phyloP scores from a whole-genome alignment of 495 filamentous ascomycete species.

The Sporormia fimetaria region DNA sequence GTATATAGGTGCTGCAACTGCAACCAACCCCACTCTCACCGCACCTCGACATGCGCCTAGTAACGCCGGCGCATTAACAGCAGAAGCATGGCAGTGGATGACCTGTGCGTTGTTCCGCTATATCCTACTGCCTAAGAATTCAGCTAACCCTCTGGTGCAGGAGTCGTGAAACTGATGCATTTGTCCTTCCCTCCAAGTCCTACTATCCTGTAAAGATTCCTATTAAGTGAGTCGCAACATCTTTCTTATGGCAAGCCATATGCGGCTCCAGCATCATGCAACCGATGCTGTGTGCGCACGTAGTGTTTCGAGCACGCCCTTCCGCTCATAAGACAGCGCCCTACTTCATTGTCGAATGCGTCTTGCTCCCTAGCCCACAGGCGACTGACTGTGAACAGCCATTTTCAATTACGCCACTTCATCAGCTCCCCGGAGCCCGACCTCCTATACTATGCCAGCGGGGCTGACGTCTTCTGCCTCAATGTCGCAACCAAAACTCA shows the following conservation, averaged over 20 bases:
- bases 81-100: conserved; percentile 27
- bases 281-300: background rate
- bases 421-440: conserved; percentile 68
- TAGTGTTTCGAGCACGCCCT: no score
- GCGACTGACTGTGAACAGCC: conserved; percentile 42
- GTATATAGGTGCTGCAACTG: no score
- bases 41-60: no score
- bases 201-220: conserved; percentile 69
- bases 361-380: conserved; percentile 5
- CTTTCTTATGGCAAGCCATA: background rate
- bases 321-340: no score
- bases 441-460: conserved; percentile 71
- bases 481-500: conserved; percentile 56
- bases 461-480: conserved; percentile 56
- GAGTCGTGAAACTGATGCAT: conserved; percentile 46
- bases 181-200: conserved; percentile 51
- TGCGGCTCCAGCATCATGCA: conserved; percentile 1
- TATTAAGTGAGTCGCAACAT: conserved; percentile 47
- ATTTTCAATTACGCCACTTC: conserved; percentile 85
- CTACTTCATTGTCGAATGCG: no score
- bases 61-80: no score
- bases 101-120: conserved; percentile 25
- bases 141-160: conserved; percentile 29
- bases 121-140: background rate
- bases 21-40: no score